Evolutionary conservation across 352 stramenopile species (phyloP), one percentile per base, ranked within the genome.

Genomic region (Elongisporangium undulatum): DNA sequence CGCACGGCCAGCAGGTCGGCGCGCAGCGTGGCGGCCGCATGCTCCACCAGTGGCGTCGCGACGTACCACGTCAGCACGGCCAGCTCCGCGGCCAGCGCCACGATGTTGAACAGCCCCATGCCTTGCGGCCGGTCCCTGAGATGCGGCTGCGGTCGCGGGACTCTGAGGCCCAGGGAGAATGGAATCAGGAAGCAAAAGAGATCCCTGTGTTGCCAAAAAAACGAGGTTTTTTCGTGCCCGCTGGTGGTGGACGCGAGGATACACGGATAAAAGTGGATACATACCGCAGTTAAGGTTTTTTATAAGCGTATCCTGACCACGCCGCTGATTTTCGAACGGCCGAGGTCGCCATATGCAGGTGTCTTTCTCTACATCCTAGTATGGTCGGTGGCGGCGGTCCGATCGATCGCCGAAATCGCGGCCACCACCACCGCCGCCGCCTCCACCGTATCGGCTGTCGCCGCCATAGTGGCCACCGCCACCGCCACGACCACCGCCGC

Each of bases 21-120:
- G 19, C 20, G 41, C 17, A 92, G 64, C 24, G 90, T 53, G 9
- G 59, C 24, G 12, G 29, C 39, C 41, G 65, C 67, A 23, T 67
- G 55, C 24, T 77, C 58, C 24, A 61, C 59, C 29, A 82, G 58
- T 13, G 80, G 82, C 39, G 66, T 63, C 48, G 77, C 58, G 15
- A 74, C 53, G 68, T 90, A 92, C 75, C 78, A 89, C 38, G 62
- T 66, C 15, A 89, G 62, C 51, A 90, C 75, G 9, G 77, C 71
- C 53, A 68, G 56, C 67, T 92, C 82, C 21, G 72, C 66, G 23
- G 71, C 61, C 49, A 90, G 75, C 55, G 82, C 74, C 20, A 89
- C 51, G 39, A 85, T 53, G 66, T 88, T 89, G 62, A 87, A 85
- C 19, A 90, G 52, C 22, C 82, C 82, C 82, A 92, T 92, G 56